These are phyloP conservation scores for Rhinocladiella mackenziei DNA, from an alignment of 2,329 filamentous ascomycete species.

Conservation along the genomic window DNA sequence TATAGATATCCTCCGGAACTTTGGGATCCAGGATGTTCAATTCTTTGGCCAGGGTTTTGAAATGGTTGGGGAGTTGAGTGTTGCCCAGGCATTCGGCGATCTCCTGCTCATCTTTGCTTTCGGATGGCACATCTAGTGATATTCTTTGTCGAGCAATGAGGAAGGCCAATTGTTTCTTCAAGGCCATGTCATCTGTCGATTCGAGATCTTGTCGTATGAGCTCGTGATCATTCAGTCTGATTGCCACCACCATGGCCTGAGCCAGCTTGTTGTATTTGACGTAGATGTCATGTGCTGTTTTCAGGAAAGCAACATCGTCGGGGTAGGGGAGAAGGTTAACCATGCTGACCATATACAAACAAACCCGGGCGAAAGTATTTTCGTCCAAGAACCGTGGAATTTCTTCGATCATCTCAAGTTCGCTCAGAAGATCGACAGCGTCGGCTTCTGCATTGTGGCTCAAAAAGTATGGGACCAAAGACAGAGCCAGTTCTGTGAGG, in stretches of 20 bases:
- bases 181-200: slow-evolving; percentile 70
- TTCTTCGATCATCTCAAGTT: slow-evolving; percentile 93
- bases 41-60: slow-evolving; percentile 90
- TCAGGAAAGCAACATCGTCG: slow-evolving; percentile 92
- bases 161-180: slow-evolving; percentile 93
- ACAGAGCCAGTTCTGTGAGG: slow-evolving; percentile 75
- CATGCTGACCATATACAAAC: slow-evolving; percentile 98
- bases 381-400: slow-evolving; percentile 87
- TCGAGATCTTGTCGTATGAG: slow-evolving; percentile 80
- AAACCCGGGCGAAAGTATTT: slow-evolving; percentile 88
- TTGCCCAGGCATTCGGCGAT: slow-evolving; percentile 83
- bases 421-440: slow-evolving; percentile 93
- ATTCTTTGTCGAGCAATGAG: slow-evolving; percentile 89
- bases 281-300: slow-evolving; percentile 90
- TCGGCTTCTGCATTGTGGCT: slow-evolving; percentile 98
- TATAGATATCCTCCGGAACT: slow-evolving; percentile 97
- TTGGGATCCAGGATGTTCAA: slow-evolving; percentile 96
- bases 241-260: slow-evolving; percentile 90
- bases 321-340: slow-evolving; percentile 96
- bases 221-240: slow-evolving; percentile 80
- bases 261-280: slow-evolving; percentile 87
- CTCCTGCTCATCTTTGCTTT: slow-evolving; percentile 66
- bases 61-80: slow-evolving; percentile 81
- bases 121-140: slow-evolving; percentile 63
- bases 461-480: slow-evolving; percentile 88